Evolutionary conservation across 2,329 filamentous ascomycete species (phyloP), one percentile per base, ranked within the genome.

Genomic region (Pestalotiopsis sp.): DNA sequence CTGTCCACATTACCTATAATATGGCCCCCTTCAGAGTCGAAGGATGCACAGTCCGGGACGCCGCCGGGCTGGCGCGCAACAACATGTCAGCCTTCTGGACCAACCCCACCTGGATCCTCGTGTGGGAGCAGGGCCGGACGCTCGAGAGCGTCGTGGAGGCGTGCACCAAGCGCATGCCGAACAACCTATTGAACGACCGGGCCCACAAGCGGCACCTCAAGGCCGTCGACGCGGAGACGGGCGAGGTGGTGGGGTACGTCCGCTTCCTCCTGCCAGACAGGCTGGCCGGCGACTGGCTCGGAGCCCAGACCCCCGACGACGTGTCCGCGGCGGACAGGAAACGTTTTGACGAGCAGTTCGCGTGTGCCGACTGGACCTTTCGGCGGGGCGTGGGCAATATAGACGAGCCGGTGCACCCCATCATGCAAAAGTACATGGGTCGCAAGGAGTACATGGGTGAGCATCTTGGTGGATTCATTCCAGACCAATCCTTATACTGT

Each of bases 71-170:
- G 49, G 73, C 69, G 23, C 66, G 59, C 36, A 74, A 72, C 69
- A 73, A 74, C 61, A 74, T 73, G 36, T 57, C 72, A 1, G 70
- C 73, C 17, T 73, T 72, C 62, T 74, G 73, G 73, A 65, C 71
- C 13, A 66, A 72, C 31, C 64, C n/a, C 1, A 73, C 71, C 27
- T 74, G 70, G 67, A 64, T 64, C 4, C 68, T 71, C 6, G n/a
- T 67, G 13, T 74, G 71, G 71, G 57, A 55, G 11, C 55, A 59
- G 17, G 27, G 60, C 4, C 66, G 65, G 31, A 69, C 67, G 2
- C 59, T 67, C 36, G 71, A 72, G 13, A 69, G 69, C 7, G 59
- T 74, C 14, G 66, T 71, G 4, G 66, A 68, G 58, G 62, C 68
- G 55, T 62, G 64, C 13, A 66, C 58, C 11, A 63, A 72, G 63